Conservation (phyloP, 768 basidiomycete species). For the Kwoniella heveanensis region DNA sequence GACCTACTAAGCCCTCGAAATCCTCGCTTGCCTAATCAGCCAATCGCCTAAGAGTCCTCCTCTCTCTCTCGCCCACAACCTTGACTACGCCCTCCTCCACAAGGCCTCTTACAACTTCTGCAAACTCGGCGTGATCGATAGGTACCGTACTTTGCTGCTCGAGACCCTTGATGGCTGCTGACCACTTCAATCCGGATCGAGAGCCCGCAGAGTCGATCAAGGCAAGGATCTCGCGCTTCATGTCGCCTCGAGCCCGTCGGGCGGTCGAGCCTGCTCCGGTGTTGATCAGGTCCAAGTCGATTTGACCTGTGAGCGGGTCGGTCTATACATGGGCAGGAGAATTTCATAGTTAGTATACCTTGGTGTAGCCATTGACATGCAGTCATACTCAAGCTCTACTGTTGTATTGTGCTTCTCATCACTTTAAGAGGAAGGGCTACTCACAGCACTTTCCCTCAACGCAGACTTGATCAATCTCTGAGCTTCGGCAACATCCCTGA, state of each 20-base stretch:
- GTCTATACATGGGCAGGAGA: slow-evolving; percentile 58
- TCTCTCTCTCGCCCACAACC: slow-evolving; percentile 83
- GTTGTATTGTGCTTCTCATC: no score
- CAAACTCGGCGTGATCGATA: slow-evolving; percentile 78
- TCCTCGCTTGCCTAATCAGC: slow-evolving; percentile 36
- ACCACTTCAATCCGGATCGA: slow-evolving; percentile 71
- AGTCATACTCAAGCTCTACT: no score
- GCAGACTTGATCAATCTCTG: slow-evolving; percentile 95
- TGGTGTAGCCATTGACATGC: no score
- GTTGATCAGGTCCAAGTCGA: slow-evolving; percentile 93
- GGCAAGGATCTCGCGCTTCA: slow-evolving; percentile 67
- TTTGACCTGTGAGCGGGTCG: slow-evolving; percentile 93
- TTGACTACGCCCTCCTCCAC: slow-evolving; percentile 86
- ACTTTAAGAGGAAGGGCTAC: slow-evolving; percentile 18
- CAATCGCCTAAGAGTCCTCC: slow-evolving; percentile 66
- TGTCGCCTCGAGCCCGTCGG: slow-evolving; percentile 81
- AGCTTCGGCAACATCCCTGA: slow-evolving; percentile 85
- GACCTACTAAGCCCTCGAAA: no score
- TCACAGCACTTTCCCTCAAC: slow-evolving; percentile 69
- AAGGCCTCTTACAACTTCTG: slow-evolving; percentile 57
- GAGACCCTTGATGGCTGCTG: slow-evolving; percentile 74
- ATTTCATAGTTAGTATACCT: no score
- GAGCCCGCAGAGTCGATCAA: slow-evolving; percentile 45
- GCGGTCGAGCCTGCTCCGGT: slow-evolving; percentile 89
- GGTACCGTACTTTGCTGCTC: slow-evolving; percentile 81